Evolutionary conservation across 1,284 basidiomycete species (phyloP).

Genomic region (Polyporus tsugae): DNA sequence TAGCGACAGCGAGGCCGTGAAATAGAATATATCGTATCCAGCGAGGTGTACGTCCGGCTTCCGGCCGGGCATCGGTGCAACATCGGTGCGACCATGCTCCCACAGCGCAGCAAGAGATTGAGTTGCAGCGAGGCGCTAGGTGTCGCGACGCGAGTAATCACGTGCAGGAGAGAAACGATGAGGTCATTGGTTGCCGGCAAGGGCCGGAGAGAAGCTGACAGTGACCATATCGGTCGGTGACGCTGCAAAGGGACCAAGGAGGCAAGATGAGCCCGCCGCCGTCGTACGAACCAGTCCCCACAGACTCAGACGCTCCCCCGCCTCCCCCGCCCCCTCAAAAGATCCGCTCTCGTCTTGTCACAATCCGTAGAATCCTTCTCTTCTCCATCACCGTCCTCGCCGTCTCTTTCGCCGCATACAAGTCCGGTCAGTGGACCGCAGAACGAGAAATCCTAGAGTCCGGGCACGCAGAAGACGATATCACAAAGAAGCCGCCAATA

Average conservation of each 20-base stretch:
- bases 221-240: conserved; percentile 21
- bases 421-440: conserved; percentile 54
- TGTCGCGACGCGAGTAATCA: conserved; percentile 28
- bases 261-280: conserved; percentile 30
- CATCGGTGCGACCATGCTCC: not conserved
- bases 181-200: conserved; percentile 27
- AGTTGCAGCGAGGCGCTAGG: not conserved
- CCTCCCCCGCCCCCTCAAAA: conserved; percentile 21
- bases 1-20: not conserved
- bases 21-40: not conserved
- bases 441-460: conserved; percentile 25
- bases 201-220: conserved; percentile 19
- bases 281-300: conserved; percentile 42
- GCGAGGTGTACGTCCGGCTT: not conserved
- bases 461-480: conserved; percentile 30
- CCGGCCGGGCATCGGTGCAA: conserved; percentile 4
- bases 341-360: conserved; percentile 24
- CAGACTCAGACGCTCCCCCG: conserved; percentile 30
- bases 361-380: conserved; percentile 35
- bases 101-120: not conserved
- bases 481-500: conserved; percentile 17
- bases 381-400: conserved; percentile 46
- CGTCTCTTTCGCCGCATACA: conserved; percentile 52
- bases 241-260: conserved; percentile 14
- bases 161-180: conserved; percentile 26